Percentiles rank a stretch among this genome's conserved stretches.
Evolutionary conservation across 805 yeast species (phyloP).

Genomic region (Wickerhamiella spandovensis): DNA sequence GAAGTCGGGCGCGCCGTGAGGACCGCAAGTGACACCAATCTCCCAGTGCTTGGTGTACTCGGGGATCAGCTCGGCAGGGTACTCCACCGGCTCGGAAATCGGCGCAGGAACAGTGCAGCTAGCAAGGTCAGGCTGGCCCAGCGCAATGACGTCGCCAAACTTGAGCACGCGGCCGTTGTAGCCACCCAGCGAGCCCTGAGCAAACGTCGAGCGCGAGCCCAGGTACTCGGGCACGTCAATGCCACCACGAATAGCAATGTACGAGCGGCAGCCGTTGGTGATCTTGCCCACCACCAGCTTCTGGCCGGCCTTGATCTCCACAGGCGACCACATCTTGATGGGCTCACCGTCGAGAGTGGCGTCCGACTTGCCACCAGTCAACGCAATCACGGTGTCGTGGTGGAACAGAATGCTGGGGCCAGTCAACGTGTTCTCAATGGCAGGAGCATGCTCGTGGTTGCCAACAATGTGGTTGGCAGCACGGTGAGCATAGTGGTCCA

Average conservation of each 20-base stretch:
- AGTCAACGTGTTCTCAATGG: conserved; percentile 71
- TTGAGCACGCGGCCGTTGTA: conserved; percentile 84
- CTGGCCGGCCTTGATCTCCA: conserved; percentile 60
- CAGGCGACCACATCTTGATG: conserved; percentile 58
- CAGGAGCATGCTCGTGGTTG: conserved; percentile 69
- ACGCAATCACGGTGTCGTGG: conserved; percentile 58
- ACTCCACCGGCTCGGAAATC: conserved; percentile 43
- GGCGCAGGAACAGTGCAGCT: conserved; percentile 65
- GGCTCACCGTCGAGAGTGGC: conserved; percentile 50
- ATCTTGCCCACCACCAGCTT: conserved; percentile 71
- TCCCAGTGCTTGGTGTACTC: conserved; percentile 49
- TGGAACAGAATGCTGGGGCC: conserved; percentile 87
- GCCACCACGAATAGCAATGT: conserved; percentile 84
- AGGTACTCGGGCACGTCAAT: conserved; percentile 87
- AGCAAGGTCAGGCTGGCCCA: conserved; percentile 62
- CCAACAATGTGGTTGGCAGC: conserved; percentile 86
- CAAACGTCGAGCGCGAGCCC: conserved; percentile 94
- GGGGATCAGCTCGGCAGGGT: conserved; percentile 47
- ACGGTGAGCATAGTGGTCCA: conserved; percentile 87
- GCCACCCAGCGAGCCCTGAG: conserved; percentile 84
- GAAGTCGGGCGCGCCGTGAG: conserved; percentile 96
- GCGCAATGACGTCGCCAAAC: conserved; percentile 80
- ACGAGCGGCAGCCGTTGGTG: conserved; percentile 72
- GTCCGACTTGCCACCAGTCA: conserved; percentile 74
- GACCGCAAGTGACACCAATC: conserved; percentile 92